phyloP scores from a whole-genome alignment of 129 eudicot species.

The Oenanthe sinensis region DNA sequence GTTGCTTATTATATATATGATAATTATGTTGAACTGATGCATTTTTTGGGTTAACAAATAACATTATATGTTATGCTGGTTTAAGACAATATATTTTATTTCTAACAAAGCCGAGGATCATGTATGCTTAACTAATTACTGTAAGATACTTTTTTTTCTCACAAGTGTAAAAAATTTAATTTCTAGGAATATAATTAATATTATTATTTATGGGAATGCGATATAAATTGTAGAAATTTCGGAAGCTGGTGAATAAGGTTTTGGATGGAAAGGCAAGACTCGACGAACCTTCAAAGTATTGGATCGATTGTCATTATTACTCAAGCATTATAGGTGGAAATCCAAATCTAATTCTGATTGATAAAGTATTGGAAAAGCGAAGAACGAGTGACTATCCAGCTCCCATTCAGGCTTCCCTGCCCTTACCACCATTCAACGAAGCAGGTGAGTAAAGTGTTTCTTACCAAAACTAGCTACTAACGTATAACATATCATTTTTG shows the following conservation, averaged over 20 bases:
- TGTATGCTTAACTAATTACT: not conserved
- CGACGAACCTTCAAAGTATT: not conserved
- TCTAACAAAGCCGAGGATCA: not conserved
- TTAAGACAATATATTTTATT: not conserved
- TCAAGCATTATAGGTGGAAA: not conserved
- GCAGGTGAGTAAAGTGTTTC: not conserved
- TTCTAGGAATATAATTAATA: too few species aligned
- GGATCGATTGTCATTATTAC: not conserved
- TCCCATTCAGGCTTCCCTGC: not conserved
- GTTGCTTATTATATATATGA: too few species aligned
- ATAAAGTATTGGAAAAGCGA: not conserved
- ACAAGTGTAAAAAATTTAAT: not conserved
- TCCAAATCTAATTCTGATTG: not conserved
- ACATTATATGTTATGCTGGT: not conserved
- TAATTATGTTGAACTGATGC: too few species aligned
- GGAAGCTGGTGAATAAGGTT: not conserved
- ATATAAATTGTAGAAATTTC: not conserved
- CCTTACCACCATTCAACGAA: not conserved
- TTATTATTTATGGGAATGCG: not conserved
- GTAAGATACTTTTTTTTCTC: not conserved
- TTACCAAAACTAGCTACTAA: not conserved
- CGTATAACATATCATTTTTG: not conserved
- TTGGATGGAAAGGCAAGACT: not conserved
- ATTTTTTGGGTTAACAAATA: not conserved
- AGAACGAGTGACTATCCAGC: not conserved